Evolutionary conservation across 2,329 filamentous ascomycete species (phyloP).

Genomic region (Fusarium chuoi): DNA sequence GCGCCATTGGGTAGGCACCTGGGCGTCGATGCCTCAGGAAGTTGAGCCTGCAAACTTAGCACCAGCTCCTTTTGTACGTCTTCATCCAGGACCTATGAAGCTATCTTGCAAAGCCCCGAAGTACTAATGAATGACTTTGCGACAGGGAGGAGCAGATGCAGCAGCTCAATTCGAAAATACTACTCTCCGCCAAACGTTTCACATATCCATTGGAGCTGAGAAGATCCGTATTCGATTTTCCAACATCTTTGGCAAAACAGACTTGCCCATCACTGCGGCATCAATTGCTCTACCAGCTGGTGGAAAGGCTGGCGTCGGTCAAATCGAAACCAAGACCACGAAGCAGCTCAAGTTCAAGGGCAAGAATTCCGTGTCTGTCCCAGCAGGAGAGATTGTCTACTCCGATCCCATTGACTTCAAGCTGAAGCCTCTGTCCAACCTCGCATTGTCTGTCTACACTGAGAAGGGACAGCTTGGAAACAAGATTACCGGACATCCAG

Average conservation of each 20-base stretch:
- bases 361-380: slow-evolving; percentile 7
- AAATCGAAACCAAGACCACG: slow-evolving; percentile 9
- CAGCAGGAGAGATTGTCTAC: slow-evolving; percentile 7
- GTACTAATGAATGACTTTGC: background rate
- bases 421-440: slow-evolving; percentile 12
- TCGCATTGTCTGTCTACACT: slow-evolving; percentile 22
- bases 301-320: slow-evolving; percentile 15
- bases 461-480: slow-evolving; percentile 21
- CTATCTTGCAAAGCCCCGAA: rapidly evolving
- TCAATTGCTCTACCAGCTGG: slow-evolving; percentile 5
- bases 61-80: slow-evolving; percentile 25
- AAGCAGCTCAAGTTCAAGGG: slow-evolving; percentile 17
- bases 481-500: slow-evolving; percentile 28
- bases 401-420: slow-evolving; percentile 27
- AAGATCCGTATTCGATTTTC: slow-evolving; percentile 23
- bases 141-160: slow-evolving; percentile 17
- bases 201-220: slow-evolving; percentile 14
- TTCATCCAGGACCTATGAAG: rapidly evolving
- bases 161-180: slow-evolving; percentile 21
- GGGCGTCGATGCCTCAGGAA: slow-evolving; percentile 30
- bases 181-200: slow-evolving; percentile 27
- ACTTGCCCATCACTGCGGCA: slow-evolving; percentile 17
- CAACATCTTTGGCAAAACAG: slow-evolving; percentile 28
- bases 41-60: slow-evolving; percentile 26
- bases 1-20: slow-evolving; percentile 29